Evolutionary conservation across 2,329 filamentous ascomycete species (phyloP), one percentile per base, ranked within the genome.

Genomic region (Pyrenophora seminiperda): DNA sequence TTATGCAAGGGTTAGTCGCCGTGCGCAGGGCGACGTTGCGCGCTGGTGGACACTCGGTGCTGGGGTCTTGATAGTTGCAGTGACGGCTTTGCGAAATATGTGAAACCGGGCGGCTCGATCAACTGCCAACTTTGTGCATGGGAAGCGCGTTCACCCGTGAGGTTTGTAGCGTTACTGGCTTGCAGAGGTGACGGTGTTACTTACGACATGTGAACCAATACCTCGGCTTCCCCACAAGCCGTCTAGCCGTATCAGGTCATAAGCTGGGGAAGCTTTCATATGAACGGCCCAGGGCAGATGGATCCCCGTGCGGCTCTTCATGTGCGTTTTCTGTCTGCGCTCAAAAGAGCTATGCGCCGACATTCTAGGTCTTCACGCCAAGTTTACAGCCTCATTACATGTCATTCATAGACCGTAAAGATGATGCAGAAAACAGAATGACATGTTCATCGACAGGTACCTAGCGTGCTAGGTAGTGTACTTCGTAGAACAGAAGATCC

Each of bases 221-320:
- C 59, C 59, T 56, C 53, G 59, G 59, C 58, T 59, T 57, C 58
- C 56, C 58, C 56, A 61, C 57, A 58, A 51, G 41, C 4, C 47
- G 50, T 38, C 46, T 49, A 49, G 29, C 50, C 46, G 9, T 4
- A 38, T 49, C 36, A 32, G 27, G 45, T 34, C 33, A 29, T 15
- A 42, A 47, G 24, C 43, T 42, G 48, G 48, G 48, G 48, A 51
- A 51, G 41, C 48, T 51, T 51, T 42, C 48, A 51, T 38, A 42
- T 51, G 48, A 47, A 47, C 38, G 15, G 10, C n/a, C n/a, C n/a
- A n/a, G n/a, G n/a, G n/a, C 7, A 4, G 10, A 27, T 9, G 24
- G 9, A 27, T 27, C 24, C 24, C 10, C 24, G 24, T 27, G 24
- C 24, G 24, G 24, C 24, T 27, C 24, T 27, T 10, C 9, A 11